Evolutionary conservation across 805 yeast genomes (phyloP).

Genomic region (Torulaspora gathmanii): DNA sequence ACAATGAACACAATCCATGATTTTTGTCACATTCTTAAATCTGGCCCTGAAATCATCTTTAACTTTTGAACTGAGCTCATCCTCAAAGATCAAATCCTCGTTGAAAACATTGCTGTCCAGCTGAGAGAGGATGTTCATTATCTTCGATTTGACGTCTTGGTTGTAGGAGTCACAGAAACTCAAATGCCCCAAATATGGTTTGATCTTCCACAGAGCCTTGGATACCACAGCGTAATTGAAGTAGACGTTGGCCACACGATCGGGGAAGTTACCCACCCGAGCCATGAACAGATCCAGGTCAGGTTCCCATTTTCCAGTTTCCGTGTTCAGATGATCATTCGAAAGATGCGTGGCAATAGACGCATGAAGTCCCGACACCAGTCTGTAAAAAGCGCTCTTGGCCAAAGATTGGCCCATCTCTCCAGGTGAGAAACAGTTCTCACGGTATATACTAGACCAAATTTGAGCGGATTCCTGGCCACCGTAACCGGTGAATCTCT

Average conservation of each 20-base stretch:
- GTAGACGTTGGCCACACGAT: slow-evolving; percentile 81
- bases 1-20: slow-evolving; percentile 98
- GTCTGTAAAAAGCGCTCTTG: slow-evolving; percentile 79
- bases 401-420: slow-evolving; percentile 65
- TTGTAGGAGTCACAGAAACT: slow-evolving; percentile 47
- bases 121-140: slow-evolving; percentile 39
- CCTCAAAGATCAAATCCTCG: slow-evolving; percentile 48
- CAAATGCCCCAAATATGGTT: slow-evolving; percentile 47
- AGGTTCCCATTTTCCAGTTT: slow-evolving; percentile 79
- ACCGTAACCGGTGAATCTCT: slow-evolving; percentile 92
- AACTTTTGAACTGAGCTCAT: slow-evolving; percentile 43
- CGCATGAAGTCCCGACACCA: slow-evolving; percentile 91
- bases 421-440: slow-evolving; percentile 69
- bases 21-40: slow-evolving; percentile 82
- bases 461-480: slow-evolving; percentile 89
- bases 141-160: slow-evolving; percentile 41
- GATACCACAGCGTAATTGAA: slow-evolving; percentile 87
- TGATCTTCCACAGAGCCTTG: slow-evolving; percentile 70
- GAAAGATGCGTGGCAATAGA: slow-evolving; percentile 90
- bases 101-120: slow-evolving; percentile 42
- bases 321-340: slow-evolving; percentile 68
- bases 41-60: slow-evolving; percentile 83
- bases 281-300: slow-evolving; percentile 76
- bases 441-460: slow-evolving; percentile 89
- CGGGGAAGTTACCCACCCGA: slow-evolving; percentile 86